Base-by-base conservation (phyloP, 805 yeast species). In the Kregervanrija pseudodelftensis region DNA sequence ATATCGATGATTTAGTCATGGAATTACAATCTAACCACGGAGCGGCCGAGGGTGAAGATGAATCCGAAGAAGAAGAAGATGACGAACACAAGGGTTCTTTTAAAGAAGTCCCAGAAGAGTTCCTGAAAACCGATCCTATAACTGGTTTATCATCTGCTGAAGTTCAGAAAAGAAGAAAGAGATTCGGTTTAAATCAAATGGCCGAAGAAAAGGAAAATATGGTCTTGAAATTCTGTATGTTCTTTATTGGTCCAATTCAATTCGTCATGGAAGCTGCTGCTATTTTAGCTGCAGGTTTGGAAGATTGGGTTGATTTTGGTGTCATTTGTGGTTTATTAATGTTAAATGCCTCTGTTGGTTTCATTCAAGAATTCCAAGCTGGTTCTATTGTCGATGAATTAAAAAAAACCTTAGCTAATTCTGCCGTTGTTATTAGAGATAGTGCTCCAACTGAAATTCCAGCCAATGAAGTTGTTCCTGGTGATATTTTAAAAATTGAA, bases 271-370 rank as follows among this genome's bases (percentile, higher is more conserved):
- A 88, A 74, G 93, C 91, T 63, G 96, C 96, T 60, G 96, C 96
- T 59, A 77, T 88, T 54, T 76, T 87, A 68, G 96, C 96, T 62
- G 95, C 95, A 55, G 96, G 95, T 82, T 76, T 87, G 60, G 89
- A 87, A 74, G 96, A 90, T 75, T 89, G 96, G 96, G 96, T 89
- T 64, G 96, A 89, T 79, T 89, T 89, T 76, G 96, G 97, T 80
- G 97, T 89, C 67, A 89, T 89, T 66, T 80, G 86, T 70, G 96
- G 84, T 72, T 73, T 89, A 59, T 76, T 89, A 60, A 58, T 82
- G 68, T 79, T 89, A 66, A 89, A 89, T 72, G 96, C 96, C 54
- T 72, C 73, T 61, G 96, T 89, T 68, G 97, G 97, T 79, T 89
- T 89, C 82, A 76, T 87, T 58, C 97, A 89, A 76, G 97, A 89